Evolutionary conservation across 805 yeast genomes (phyloP).

Genomic region (Myxozyma melibiosi): DNA sequence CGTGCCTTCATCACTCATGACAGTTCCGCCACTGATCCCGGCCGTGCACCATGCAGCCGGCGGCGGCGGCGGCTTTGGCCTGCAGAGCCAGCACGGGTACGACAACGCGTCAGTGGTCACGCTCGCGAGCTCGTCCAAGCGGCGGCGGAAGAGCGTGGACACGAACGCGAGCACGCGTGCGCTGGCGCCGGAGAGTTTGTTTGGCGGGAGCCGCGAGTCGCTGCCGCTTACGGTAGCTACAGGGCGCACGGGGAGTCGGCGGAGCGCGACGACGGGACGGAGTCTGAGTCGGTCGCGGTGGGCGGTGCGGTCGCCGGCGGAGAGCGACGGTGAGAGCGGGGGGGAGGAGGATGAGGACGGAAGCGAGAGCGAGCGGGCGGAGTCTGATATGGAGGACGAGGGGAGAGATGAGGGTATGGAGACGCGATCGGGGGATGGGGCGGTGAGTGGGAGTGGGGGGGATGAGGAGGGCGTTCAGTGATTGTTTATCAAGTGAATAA

Average conservation of each 20-base stretch:
- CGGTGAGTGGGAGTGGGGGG: neutral
- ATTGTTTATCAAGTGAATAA: neutral
- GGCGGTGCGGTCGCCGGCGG: conserved; percentile 7
- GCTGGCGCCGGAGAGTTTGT: conserved; percentile 31
- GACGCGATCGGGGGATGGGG: neutral
- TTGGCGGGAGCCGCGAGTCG: conserved; percentile 33
- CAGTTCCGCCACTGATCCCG: conserved; percentile 22
- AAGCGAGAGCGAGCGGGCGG: conserved; percentile 1
- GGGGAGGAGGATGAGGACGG: neutral
- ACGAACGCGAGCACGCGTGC: conserved; percentile 34
- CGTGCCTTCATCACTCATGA: conserved; percentile 23
- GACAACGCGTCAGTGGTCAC: conserved; percentile 32
- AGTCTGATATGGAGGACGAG: conserved; percentile 11
- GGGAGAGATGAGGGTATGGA: conserved; percentile 1
- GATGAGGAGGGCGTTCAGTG: neutral
- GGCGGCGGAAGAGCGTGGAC: conserved; percentile 31
- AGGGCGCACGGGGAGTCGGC: conserved; percentile 4
- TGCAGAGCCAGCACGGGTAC: neutral
- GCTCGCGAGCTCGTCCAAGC: conserved; percentile 32
- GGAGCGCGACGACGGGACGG: conserved; percentile 7
- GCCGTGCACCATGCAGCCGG: neutral
- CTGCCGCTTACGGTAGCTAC: conserved; percentile 29
- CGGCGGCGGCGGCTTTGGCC: neutral
- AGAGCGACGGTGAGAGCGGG: conserved; percentile 8
- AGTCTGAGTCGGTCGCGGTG: conserved; percentile 16